phyloP scores from a whole-genome alignment of 78 protist genomes.

The Dictyostelium citrinum region DNA sequence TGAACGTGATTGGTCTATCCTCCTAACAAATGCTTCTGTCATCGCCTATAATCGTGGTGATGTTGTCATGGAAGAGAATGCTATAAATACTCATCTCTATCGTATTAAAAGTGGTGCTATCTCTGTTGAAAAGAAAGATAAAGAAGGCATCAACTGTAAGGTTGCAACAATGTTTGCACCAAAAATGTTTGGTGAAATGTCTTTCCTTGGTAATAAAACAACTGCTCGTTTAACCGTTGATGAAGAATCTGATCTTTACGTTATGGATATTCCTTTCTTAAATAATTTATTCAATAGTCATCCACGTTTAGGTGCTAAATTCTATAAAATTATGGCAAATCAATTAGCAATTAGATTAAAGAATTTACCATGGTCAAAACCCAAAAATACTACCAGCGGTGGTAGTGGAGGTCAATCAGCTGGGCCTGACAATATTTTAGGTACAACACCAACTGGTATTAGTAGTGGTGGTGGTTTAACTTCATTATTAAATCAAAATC shows the following conservation, averaged over 20 bases:
- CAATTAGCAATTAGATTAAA: constrained; percentile 62
- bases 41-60: constrained; percentile 81
- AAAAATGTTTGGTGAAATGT: constrained; percentile 84
- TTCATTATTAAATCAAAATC: neutral
- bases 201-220: constrained; percentile 80
- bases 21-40: constrained; percentile 72
- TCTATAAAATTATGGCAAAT: constrained; percentile 77
- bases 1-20: constrained; percentile 80
- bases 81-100: constrained; percentile 68
- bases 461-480: neutral
- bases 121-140: constrained; percentile 59
- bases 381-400: neutral
- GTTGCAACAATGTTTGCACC: constrained; percentile 72
- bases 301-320: constrained; percentile 74
- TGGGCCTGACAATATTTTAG: neutral
- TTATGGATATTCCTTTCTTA: constrained; percentile 77
- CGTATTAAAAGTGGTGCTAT: constrained; percentile 72
- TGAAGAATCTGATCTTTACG: constrained; percentile 73
- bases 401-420: neutral
- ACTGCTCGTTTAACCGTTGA: constrained; percentile 77
- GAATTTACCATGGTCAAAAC: constrained; percentile 65
- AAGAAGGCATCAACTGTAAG: constrained; percentile 24
- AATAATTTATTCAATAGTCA: constrained; percentile 47
- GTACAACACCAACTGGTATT: constrained; percentile 27
- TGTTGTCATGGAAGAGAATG: constrained; percentile 77